Percentiles rank a stretch among this genome's conserved stretches.
These are phyloP conservation scores for Yarrowia osloensis DNA, from an alignment of 805 yeast genomes.

Conservation along the genomic window DNA sequence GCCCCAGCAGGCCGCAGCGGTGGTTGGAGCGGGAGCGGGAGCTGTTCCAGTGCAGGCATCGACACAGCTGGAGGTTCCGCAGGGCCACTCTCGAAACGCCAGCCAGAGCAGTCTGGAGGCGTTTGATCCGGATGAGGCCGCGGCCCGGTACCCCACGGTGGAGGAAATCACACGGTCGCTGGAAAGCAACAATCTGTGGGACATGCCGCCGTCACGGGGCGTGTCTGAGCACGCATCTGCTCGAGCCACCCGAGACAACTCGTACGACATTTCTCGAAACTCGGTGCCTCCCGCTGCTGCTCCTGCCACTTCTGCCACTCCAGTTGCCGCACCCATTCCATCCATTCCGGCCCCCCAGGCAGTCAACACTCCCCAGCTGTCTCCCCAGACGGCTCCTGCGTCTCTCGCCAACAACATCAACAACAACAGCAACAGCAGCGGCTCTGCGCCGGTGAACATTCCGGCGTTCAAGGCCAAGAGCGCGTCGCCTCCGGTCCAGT, in stretches of 20 bases:
- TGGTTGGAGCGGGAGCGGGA: background rate
- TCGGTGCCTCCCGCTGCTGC: background rate
- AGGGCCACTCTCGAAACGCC: slow-evolving; percentile 2
- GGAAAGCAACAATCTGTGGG: slow-evolving; percentile 32
- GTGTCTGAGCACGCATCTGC: slow-evolving; percentile 8
- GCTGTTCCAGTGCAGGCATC: slow-evolving; percentile 11
- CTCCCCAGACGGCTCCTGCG: slow-evolving; percentile 5
- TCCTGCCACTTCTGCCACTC: no score
- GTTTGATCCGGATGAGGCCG: slow-evolving; percentile 35
- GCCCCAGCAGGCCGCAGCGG: slow-evolving; percentile 1
- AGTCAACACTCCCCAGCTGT: background rate
- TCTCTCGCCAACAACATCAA: background rate
- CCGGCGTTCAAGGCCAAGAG: slow-evolving; percentile 23
- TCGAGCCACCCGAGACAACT: slow-evolving; percentile 18
- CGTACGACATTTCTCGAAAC: slow-evolving; percentile 19
- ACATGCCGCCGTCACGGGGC: slow-evolving; percentile 27
- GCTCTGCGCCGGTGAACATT: slow-evolving; percentile 9
- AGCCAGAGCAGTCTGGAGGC: slow-evolving; percentile 24
- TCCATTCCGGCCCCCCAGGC: background rate
- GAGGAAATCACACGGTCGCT: slow-evolving; percentile 40
- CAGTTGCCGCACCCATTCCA: background rate
- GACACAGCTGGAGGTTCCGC: slow-evolving; percentile 1
- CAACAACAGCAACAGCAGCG: background rate
- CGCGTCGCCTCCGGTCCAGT: slow-evolving; percentile 30
- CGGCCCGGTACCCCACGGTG: slow-evolving; percentile 41